Evolutionary conservation across 2,329 filamentous ascomycete species (phyloP), one percentile per base, ranked within the genome.

Genomic region (Epichloe uncinata): DNA sequence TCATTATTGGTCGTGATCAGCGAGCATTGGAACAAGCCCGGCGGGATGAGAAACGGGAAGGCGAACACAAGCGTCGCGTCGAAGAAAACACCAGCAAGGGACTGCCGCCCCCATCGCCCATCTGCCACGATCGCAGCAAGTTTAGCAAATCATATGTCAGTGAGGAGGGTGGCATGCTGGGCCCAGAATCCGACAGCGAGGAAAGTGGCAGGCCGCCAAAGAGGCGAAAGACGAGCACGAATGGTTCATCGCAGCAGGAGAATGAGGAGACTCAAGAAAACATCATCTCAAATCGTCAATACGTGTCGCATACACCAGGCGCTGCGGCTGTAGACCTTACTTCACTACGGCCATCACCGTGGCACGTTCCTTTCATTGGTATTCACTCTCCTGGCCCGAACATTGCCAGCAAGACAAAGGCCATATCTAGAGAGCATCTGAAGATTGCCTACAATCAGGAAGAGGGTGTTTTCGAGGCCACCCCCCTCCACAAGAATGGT

Each of bases 1-100:
- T 89, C 57, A 77, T 85, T 50, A 78, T 90, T 30, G 85, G 84
- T 49, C 81, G 85, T 53, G 85, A 89, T 63, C 73, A 81, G 58
- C 68, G 72, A 48, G 80, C 80, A 9, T 66, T 79, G 55, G 67
- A 73, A 49, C 72, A 77, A 56, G 78, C 78, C 20, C 70, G 72
- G 42, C 68, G 69, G 50, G 72, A 79, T 52, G 72, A 76, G 59
- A 73, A 67, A 53, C 68, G 72, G 35, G 65, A 68, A 35, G 69
- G 73, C 38, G 67, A 70, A 47, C 70, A 74, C 54, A 65, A 66
- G 53, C 67, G 69, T 50, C 66, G 62, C 40, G 66, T 66, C 34
- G 68, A 74, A 50, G 72, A 77, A 53, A 72, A 75, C 55, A 66
- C 66, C 15, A 66, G 63, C 48, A 63, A 64, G 42, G 75, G 75